phyloP scores from a whole-genome alignment of 495 filamentous ascomycete species.

The Aspergillus coremiiformis region DNA sequence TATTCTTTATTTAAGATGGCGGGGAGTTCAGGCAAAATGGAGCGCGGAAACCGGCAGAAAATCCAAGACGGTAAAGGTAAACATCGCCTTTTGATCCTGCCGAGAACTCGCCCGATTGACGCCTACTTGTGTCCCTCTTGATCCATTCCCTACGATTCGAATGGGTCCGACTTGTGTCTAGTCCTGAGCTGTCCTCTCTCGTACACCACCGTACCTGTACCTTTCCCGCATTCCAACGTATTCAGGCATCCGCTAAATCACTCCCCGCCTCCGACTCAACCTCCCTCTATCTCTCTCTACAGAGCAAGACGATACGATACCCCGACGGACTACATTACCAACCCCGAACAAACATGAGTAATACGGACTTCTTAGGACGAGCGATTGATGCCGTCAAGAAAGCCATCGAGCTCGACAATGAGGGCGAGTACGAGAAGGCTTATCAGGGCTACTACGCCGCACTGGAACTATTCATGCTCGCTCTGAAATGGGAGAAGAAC shows the following conservation, averaged over 20 bases:
- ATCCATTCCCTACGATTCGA: neutral
- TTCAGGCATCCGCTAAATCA: neutral
- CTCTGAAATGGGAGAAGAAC: slow-evolving; percentile 98
- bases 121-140: neutral
- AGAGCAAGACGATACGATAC: neutral
- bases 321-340: neutral
- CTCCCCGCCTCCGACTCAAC: neutral
- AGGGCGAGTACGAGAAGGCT: slow-evolving; percentile 92
- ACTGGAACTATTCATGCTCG: slow-evolving; percentile 93
- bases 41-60: slow-evolving; percentile 13
- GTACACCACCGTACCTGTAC: neutral
- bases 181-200: neutral
- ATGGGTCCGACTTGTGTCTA: neutral
- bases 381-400: slow-evolving; percentile 94
- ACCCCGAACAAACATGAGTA: slow-evolving; percentile 62
- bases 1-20: no score
- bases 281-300: neutral
- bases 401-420: slow-evolving; percentile 92
- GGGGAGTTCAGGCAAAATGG: slow-evolving; percentile 13
- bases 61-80: slow-evolving; percentile 8
- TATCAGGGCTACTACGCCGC: slow-evolving; percentile 91
- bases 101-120: neutral
- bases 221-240: neutral
- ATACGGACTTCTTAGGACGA: slow-evolving; percentile 92
- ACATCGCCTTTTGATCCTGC: slow-evolving; percentile 1